Base-by-base conservation (phyloP, 495 filamentous ascomycete genomes). In the Xylaria grammica region DNA sequence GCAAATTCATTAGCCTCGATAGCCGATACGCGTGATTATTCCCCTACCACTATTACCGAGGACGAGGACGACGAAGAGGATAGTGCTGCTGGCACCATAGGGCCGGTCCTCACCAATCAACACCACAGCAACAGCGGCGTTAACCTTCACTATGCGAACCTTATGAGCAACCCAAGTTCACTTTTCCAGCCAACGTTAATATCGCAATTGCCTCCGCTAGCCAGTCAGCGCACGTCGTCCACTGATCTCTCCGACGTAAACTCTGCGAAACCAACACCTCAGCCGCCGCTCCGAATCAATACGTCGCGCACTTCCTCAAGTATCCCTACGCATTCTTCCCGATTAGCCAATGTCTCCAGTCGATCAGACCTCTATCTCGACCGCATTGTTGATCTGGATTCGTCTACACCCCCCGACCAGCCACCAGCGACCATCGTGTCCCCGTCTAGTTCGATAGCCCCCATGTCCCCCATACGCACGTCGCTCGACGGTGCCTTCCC, bases 401-500 rank as follows among this genome's bases (percentile, higher is more conserved):
- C 69, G 10, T 65, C 79, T 40, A 69, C 72, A 32, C 78, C 79
- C 0, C 56, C 69, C 45, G 67, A 69, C 29, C 42, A 42, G 34
- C 29, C 62, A 17, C 64, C 67, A 17, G 63, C 55, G 11, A 42
- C 62, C 22, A 49, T 72, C 10, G 32, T 58, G 24, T 74, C 75
- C 3, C 67, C 71, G 6, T 60, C 73, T 10, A 68, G 68, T 29
- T 71, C 75, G 10, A 54, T 65, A 7, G 65, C 77, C 0, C 75
- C 78, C 51, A 78, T 82, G 72, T 79, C 77, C n/a, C 80, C 81
- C 3, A 63, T 86, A 11, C 84, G 84, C 40, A 78, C 75, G 30
- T 85, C 83, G 0, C 76, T 85, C 56, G 84, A 86, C 50, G 60
- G 65, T 19, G 77, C 77, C 7, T 85, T 86, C 63, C 79, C 79